phyloP scores from a whole-genome alignment of 2,329 filamentous ascomycete genomes.

The Aspergillus flavus region DNA sequence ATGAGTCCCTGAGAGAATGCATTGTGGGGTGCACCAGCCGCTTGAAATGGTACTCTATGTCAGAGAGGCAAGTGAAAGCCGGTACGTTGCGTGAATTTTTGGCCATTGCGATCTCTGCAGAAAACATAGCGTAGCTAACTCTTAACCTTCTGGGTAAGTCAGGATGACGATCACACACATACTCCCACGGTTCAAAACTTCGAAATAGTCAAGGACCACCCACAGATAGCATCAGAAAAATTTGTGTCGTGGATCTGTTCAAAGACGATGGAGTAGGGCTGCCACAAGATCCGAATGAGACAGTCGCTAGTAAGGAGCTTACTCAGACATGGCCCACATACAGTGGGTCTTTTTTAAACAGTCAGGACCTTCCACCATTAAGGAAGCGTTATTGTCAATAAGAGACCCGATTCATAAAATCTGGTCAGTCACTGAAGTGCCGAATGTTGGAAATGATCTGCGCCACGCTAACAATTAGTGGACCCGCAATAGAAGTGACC shows the following conservation, averaged over 20 bases:
- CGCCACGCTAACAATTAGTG: background rate
- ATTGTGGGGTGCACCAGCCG: background rate
- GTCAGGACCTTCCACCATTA: background rate
- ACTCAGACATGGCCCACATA: background rate
- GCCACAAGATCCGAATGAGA: background rate
- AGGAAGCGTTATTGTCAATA: background rate
- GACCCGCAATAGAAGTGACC: background rate
- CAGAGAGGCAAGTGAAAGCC: background rate
- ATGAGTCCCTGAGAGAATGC: background rate
- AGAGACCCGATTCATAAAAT: too few relatives aligned
- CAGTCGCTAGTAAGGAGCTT: background rate
- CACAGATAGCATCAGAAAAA: background rate
- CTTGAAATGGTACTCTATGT: background rate
- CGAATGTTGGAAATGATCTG: constrained; percentile 3
- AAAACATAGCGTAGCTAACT: background rate
- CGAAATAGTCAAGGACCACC: background rate
- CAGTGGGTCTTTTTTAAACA: background rate
- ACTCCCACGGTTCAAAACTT: background rate
- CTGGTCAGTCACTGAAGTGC: background rate
- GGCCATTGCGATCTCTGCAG: background rate
- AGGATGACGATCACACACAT: background rate
- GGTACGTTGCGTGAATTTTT: background rate
- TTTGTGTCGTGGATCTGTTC: background rate
- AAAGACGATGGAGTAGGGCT: background rate
- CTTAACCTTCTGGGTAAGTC: background rate